These are phyloP conservation scores for Venturia aucupariae DNA, from an alignment of 2,329 filamentous ascomycete genomes.

Conservation along the genomic window DNA sequence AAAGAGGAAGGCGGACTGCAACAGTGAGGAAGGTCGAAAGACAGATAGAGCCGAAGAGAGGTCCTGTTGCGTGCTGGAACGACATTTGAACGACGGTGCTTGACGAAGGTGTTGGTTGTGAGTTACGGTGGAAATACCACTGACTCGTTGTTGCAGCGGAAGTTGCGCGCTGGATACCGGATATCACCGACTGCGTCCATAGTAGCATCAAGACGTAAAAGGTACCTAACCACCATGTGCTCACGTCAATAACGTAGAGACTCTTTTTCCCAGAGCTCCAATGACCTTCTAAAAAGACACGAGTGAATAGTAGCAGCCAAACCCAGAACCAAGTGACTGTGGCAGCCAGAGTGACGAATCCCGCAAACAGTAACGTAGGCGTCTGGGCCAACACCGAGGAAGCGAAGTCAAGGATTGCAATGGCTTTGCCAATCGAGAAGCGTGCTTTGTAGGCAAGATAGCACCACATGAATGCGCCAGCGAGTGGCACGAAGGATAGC, in stretches of 20 bases:
- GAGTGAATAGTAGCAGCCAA: slow-evolving; percentile 94
- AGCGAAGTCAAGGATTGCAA: slow-evolving; percentile 85
- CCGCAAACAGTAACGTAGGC: slow-evolving; percentile 72
- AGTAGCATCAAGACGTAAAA: slow-evolving; percentile 92
- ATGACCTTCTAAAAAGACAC: slow-evolving; percentile 88
- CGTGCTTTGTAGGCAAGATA: slow-evolving; percentile 76
- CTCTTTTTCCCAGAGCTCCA: slow-evolving; percentile 47
- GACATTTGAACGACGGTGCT: slow-evolving; percentile 76
- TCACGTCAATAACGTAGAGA: slow-evolving; percentile 73
- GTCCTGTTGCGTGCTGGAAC: slow-evolving; percentile 69
- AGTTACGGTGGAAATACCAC: slow-evolving; percentile 97
- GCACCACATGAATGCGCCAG: slow-evolving; percentile 68
- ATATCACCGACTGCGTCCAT: slow-evolving; percentile 83
- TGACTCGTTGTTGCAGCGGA: slow-evolving; percentile 94
- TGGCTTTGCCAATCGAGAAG: slow-evolving; percentile 69
- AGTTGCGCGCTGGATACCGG: slow-evolving; percentile 80
- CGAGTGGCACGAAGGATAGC: slow-evolving; percentile 66
- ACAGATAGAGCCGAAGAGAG: slow-evolving; percentile 86
- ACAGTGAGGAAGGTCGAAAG: slow-evolving; percentile 75
- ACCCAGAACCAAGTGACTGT: slow-evolving; percentile 89
- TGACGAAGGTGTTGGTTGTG: slow-evolving; percentile 66
- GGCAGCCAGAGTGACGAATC: slow-evolving; percentile 63
- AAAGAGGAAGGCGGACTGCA: slow-evolving; percentile 71
- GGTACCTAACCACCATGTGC: slow-evolving; percentile 90
- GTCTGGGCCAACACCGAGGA: slow-evolving; percentile 81